These are phyloP conservation scores for Calycina marina DNA, from an alignment of 2,329 filamentous ascomycete genomes.

Conservation along the genomic window DNA sequence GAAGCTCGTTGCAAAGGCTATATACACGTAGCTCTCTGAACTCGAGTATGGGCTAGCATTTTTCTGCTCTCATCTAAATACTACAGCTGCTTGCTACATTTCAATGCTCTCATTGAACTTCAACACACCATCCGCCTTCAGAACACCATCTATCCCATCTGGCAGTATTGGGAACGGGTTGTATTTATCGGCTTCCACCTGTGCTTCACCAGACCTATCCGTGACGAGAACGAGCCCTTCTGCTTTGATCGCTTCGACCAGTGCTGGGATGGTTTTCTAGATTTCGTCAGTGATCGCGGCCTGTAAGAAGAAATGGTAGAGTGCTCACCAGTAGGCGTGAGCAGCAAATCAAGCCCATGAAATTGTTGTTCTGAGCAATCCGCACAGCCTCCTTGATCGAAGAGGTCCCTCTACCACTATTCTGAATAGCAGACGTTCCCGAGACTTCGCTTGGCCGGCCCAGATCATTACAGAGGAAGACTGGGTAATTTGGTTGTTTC, in stretches of 20 bases:
- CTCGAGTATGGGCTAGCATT: no score
- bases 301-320: background rate
- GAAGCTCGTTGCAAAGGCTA: no score
- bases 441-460: slow-evolving; percentile 39
- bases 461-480: slow-evolving; percentile 88
- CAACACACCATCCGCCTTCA: slow-evolving; percentile 76
- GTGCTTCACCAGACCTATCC: slow-evolving; percentile 52
- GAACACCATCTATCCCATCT: slow-evolving; percentile 73
- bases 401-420: slow-evolving; percentile 57
- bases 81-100: no score
- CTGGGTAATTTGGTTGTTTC: slow-evolving; percentile 98
- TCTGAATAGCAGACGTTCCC: slow-evolving; percentile 10
- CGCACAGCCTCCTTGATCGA: slow-evolving; percentile 92
- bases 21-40: no score
- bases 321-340: slow-evolving; percentile 65
- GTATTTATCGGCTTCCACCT: slow-evolving; percentile 19
- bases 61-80: no score
- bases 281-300: slow-evolving; percentile 12
- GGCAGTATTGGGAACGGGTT: slow-evolving; percentile 48
- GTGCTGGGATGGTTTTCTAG: slow-evolving; percentile 81
- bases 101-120: slow-evolving; percentile 90
- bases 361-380: slow-evolving; percentile 88
- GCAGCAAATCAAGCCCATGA: slow-evolving; percentile 92
- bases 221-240: slow-evolving; percentile 84
- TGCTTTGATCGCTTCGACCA: slow-evolving; percentile 88